Conservation (phyloP, 1,139 yeast species). For the Sugiyamaella castrensis region DNA sequence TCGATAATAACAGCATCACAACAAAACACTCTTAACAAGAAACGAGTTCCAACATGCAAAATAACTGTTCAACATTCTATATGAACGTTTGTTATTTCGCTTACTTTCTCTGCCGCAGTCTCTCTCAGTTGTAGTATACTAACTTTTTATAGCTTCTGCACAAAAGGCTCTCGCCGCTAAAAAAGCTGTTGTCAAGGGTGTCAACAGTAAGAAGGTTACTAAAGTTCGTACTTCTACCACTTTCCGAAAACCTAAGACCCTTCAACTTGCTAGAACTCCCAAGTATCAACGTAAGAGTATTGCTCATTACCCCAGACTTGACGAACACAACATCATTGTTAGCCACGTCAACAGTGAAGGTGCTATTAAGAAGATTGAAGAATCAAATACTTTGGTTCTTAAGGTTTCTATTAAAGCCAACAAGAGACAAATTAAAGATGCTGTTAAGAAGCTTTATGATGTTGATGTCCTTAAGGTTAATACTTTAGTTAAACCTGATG, state of each 20-base stretch:
- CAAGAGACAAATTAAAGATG: conserved; percentile 98
- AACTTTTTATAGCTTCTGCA: conserved; percentile 33
- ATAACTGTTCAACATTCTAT: too few relatives aligned
- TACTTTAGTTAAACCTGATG: conserved; percentile 98
- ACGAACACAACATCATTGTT: conserved; percentile 91
- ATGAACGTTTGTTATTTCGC: too few relatives aligned
- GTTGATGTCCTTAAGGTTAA: conserved; percentile 92
- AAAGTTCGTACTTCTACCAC: conserved; percentile 95
- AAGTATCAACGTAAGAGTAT: conserved; percentile 94
- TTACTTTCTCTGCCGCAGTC: too few relatives aligned
- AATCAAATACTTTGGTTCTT: conserved; percentile 98
- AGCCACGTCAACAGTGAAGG: conserved; percentile 98
- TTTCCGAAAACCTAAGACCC: conserved; percentile 98
- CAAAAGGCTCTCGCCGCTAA: conserved; percentile 93
- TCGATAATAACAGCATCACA: too few relatives aligned
- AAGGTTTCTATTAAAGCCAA: conserved; percentile 95
- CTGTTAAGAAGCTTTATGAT: conserved; percentile 97
- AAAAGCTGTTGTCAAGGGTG: conserved; percentile 98
- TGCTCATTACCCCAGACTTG: conserved; percentile 96
- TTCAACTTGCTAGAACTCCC: conserved; percentile 90
- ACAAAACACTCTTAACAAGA: too few relatives aligned
- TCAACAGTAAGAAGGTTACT: conserved; percentile 83
- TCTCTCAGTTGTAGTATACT: background rate
- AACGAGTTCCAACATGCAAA: too few relatives aligned
- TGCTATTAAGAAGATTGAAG: conserved; percentile 99